Evolutionary conservation across 345 rosid genomes (phyloP).

Genomic region (Kernera saxatilis): DNA sequence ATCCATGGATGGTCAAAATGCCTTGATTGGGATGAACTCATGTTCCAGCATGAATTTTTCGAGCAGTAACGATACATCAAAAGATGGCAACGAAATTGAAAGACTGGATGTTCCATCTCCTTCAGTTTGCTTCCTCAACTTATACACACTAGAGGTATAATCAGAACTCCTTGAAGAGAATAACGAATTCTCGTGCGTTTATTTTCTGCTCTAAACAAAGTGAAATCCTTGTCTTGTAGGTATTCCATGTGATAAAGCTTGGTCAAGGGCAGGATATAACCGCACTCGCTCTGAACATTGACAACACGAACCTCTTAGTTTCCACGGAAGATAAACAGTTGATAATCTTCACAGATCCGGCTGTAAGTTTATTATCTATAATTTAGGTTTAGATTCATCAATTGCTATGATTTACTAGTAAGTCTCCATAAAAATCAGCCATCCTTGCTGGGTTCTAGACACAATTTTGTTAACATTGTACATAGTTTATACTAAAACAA

Average conservation of each 20-base stretch:
- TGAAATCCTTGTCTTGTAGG: conserved; percentile 41
- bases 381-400: neutral
- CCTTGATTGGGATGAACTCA: conserved; percentile 68
- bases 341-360: conserved; percentile 90
- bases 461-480: too few species aligned
- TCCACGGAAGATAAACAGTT: conserved; percentile 89
- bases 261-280: conserved; percentile 75
- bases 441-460: neutral
- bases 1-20: conserved; percentile 69
- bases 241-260: conserved; percentile 67
- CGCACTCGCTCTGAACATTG: conserved; percentile 69
- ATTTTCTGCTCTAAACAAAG: neutral
- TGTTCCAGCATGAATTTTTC: conserved; percentile 28
- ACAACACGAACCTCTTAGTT: conserved; percentile 85
- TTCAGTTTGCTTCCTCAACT: conserved; percentile 76
- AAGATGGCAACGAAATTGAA: conserved; percentile 34
- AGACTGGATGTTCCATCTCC: conserved; percentile 58
- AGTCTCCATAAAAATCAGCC: neutral
- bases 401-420: neutral
- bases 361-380: conserved; percentile 49
- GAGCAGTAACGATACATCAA: conserved; percentile 27
- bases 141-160: conserved; percentile 71
- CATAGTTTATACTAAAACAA: too few species aligned
- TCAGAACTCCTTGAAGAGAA: neutral
- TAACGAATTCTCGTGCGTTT: neutral